These are phyloP conservation scores for Macadamia integrifolia DNA, from an alignment of 164 flowering plant species.

Conservation along the genomic window DNA sequence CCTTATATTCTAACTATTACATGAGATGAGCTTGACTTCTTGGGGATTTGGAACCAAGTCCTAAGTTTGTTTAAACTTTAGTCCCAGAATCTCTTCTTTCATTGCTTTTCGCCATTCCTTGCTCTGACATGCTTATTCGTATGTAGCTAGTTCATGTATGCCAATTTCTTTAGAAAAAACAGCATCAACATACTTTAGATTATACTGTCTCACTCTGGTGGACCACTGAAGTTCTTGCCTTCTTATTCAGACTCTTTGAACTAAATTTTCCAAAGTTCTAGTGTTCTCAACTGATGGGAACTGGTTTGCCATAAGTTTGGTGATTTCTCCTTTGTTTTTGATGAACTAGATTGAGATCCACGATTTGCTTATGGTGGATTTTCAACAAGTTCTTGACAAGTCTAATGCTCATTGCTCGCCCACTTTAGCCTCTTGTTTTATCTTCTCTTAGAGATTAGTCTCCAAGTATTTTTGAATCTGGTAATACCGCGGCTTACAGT, in stretches of 20 bases:
- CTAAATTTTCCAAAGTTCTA: background rate
- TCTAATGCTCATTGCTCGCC: no score
- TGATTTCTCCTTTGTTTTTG: background rate
- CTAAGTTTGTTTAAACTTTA: background rate
- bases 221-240: background rate
- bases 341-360: background rate
- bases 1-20: background rate
- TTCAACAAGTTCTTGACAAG: no score
- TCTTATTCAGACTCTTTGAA: background rate
- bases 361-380: background rate
- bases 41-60: background rate
- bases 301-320: background rate
- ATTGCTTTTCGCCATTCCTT: background rate
- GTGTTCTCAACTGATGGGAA: background rate
- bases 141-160: background rate
- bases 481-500: background rate
- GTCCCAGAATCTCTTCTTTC: background rate
- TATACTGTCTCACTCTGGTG: background rate
- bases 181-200: background rate
- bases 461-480: no score
- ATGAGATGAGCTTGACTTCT: background rate
- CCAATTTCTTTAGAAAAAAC: background rate
- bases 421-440: no score
- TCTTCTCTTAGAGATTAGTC: no score
- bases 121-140: no score